Conservation (phyloP, 139 green algal species). For the Chlamydomonas schloesseri region DNA sequence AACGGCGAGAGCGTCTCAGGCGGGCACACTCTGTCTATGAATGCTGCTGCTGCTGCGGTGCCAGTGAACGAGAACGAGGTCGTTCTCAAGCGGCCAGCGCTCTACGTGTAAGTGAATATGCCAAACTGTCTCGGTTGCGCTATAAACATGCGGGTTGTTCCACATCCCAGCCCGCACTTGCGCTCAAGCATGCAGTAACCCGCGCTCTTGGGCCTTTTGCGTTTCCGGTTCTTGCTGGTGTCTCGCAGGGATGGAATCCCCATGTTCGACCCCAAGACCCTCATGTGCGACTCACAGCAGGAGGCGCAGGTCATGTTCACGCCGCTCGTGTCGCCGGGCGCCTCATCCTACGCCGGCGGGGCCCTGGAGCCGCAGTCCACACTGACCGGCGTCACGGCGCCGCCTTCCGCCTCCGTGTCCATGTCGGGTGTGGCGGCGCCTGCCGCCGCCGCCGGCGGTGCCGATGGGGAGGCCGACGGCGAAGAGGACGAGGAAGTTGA, state of each 20-base stretch:
- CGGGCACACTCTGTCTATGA: no score
- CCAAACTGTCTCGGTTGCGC: neutral
- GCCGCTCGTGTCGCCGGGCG: slow-evolving; percentile 6
- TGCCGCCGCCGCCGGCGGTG: no score
- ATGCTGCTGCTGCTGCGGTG: neutral
- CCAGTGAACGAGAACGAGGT: neutral
- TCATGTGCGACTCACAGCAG: slow-evolving; percentile 4
- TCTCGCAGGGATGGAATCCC: slow-evolving; percentile 30
- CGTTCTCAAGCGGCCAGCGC: slow-evolving; percentile 15
- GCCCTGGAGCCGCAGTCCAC: no score
- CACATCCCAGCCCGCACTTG: no score
- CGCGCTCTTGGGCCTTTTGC: neutral
- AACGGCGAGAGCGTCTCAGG: no score
- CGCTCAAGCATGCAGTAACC: neutral
- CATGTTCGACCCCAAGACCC: slow-evolving; percentile 33
- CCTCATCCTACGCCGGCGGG: neutral
- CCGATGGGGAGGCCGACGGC: neutral
- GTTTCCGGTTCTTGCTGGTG: no score
- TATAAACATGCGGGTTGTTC: neutral
- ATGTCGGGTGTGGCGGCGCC: no score
- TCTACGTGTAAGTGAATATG: slow-evolving; percentile 27
- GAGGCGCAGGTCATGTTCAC: slow-evolving; percentile 30
- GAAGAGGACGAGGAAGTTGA: neutral
- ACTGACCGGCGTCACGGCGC: no score
- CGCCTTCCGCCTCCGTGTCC: no score